Conservation (phyloP, 495 filamentous ascomycete genomes). For the Xylaria longipes region DNA sequence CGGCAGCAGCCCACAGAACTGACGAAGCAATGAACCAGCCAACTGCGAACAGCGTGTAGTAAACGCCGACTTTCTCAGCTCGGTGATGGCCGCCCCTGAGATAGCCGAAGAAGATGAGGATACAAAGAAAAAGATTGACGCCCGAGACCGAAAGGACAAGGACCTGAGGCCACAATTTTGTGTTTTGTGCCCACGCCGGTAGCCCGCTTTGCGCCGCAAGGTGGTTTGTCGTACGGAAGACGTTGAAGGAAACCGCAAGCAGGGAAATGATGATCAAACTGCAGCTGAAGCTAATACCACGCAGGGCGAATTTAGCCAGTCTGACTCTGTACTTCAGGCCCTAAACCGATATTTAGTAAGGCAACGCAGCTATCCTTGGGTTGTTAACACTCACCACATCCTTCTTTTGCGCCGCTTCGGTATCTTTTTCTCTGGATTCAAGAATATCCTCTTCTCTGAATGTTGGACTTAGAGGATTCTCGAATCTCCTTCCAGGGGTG, state of each 20-base stretch:
- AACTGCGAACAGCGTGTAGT: slow-evolving; percentile 91
- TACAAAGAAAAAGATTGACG: slow-evolving; percentile 78
- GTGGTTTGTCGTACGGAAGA: slow-evolving; percentile 83
- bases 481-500: slow-evolving; percentile 68
- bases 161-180: slow-evolving; percentile 89
- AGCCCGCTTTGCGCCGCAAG: slow-evolving; percentile 78
- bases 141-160: slow-evolving; percentile 77
- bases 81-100: slow-evolving; percentile 86
- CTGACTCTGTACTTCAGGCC: slow-evolving; percentile 92
- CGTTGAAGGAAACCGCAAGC: slow-evolving; percentile 79
- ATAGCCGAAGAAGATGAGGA: slow-evolving; percentile 85
- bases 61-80: slow-evolving; percentile 90
- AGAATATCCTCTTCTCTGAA: slow-evolving; percentile 84
- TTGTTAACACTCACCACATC: slow-evolving; percentile 73
- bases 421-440: slow-evolving; percentile 77
- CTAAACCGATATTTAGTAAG: slow-evolving; percentile 57
- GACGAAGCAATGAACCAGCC: slow-evolving; percentile 94
- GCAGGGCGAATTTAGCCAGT: slow-evolving; percentile 91
- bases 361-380: neutral
- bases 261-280: slow-evolving; percentile 92
- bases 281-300: slow-evolving; percentile 94
- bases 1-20: slow-evolving; percentile 89
- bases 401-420: slow-evolving; percentile 79
- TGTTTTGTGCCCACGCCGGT: slow-evolving; percentile 80
- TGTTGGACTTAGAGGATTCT: slow-evolving; percentile 81